Base-by-base conservation (phyloP, 2,329 filamentous ascomycete genomes). In the Alternaria infectoria region DNA sequence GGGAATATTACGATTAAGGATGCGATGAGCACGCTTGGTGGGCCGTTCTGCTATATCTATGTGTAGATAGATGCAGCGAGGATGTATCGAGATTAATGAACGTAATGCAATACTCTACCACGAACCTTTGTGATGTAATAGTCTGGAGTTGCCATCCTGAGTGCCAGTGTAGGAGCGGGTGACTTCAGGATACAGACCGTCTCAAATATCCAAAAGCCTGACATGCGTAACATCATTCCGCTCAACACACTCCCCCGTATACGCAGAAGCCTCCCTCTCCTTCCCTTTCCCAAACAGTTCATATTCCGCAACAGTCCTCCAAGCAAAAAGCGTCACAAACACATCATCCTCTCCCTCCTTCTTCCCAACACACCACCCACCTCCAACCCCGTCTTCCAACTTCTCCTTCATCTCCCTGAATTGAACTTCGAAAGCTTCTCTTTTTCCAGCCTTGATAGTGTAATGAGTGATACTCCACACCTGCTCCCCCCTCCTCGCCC, bases 41-140 rank as follows among this genome's bases (percentile, higher is more conserved):
- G 82, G 5, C 81, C 79, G 15, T 83, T 84, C 62, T 84, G 82
- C 65, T 84, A 84, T 62, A 73, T 82, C 6, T 83, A 84, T 65
- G 9, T 32, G 30, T 60, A 44, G 11, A 26, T n/a, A 13, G 6
- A 25, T n/a, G 15, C 32, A 10, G 32, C 32, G 32, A 36, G 1
- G 32, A 36, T 36, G 7, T 36, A 36, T 36, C 7, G 15, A 36
- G 7, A 36, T n/a, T n/a, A 36, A n/a, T 36, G 32, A 36, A 36
- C 13, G 32, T 36, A n/a, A 9, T 9, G 32, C n/a, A 36, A n/a
- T n/a, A 7, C 32, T 36, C 32, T 36, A 9, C 32, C 32, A 36
- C 4, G 7, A 36, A 36, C 1, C 7, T 9, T 36, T 36, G 32
- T 36, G 32, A 36, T 36, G 32, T 36, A n/a, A 36, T 36, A 4